Percentiles rank a stretch among this genome's conserved stretches.
phyloP scores from a whole-genome alignment of 2,329 filamentous ascomycete species.

The Talaromyces sp. region DNA sequence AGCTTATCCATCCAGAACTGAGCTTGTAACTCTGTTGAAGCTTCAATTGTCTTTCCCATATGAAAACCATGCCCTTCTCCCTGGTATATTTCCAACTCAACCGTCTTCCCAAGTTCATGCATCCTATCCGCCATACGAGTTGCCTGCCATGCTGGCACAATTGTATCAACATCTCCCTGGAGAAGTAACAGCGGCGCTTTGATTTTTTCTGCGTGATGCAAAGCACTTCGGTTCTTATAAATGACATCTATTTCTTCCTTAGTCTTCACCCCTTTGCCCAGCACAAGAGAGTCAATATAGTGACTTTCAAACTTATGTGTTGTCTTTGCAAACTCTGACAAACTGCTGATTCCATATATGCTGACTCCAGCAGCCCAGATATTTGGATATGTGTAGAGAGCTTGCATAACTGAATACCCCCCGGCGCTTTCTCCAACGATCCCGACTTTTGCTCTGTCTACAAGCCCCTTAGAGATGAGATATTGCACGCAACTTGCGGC shows the following conservation, averaged over 20 bases:
- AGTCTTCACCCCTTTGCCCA: slow-evolving; percentile 27
- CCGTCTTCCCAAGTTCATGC: neutral
- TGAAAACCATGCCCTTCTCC: slow-evolving; percentile 7
- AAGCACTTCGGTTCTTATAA: slow-evolving; percentile 45
- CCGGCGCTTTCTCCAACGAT: slow-evolving; percentile 50
- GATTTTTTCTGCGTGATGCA: slow-evolving; percentile 46
- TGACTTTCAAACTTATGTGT: slow-evolving; percentile 54
- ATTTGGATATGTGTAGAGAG: slow-evolving; percentile 41
- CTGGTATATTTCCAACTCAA: neutral
- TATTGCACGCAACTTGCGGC: slow-evolving; percentile 43
- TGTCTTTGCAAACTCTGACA: slow-evolving; percentile 41
- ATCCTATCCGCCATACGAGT: slow-evolving; percentile 39
- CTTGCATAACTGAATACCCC: slow-evolving; percentile 50
- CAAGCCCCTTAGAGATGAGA: slow-evolving; percentile 32
- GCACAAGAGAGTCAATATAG: slow-evolving; percentile 45
- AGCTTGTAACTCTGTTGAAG: neutral
- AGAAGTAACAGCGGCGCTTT: slow-evolving; percentile 49
- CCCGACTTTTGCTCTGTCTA: slow-evolving; percentile 38
- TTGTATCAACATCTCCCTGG: slow-evolving; percentile 51
- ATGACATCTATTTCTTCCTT: slow-evolving; percentile 38
- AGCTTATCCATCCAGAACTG: slow-evolving; percentile 1
- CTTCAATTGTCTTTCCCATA: slow-evolving; percentile 3
- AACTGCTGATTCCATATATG: slow-evolving; percentile 48
- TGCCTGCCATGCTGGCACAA: slow-evolving; percentile 55
- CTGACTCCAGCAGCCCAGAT: slow-evolving; percentile 48